These are phyloP conservation scores for Phialophora verrucosa DNA, from an alignment of 2,329 filamentous ascomycete species.

Conservation along the genomic window DNA sequence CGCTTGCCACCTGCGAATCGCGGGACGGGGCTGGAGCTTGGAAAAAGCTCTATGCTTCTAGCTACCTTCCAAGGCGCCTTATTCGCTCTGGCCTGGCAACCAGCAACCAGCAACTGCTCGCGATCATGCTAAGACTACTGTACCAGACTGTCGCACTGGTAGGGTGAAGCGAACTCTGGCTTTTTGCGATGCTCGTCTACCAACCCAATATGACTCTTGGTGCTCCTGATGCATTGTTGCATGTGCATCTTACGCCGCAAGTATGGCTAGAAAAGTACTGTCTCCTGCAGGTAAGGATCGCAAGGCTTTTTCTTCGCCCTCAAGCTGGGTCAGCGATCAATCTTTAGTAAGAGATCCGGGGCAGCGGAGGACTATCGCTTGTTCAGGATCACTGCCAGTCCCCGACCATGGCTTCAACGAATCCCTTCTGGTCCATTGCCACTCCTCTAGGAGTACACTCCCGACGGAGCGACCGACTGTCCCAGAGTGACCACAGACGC, in stretches of 20 bases:
- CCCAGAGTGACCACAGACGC: slow-evolving; percentile 14
- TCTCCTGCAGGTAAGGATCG: slow-evolving; percentile 9
- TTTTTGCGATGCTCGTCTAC: neutral
- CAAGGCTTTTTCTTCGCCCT: neutral
- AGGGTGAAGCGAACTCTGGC: neutral
- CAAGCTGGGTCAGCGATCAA: neutral
- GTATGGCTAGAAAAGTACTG: slow-evolving; percentile 10
- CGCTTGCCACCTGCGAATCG: slow-evolving; percentile 15
- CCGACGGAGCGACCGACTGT: slow-evolving; percentile 12
- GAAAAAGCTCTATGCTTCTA: slow-evolving; percentile 7
- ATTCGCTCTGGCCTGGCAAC: slow-evolving; percentile 21
- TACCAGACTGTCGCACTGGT: neutral
- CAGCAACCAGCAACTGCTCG: slow-evolving; percentile 17
- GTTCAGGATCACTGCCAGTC: neutral
- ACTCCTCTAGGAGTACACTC: slow-evolving; percentile 8
- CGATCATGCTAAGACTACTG: slow-evolving; percentile 1
- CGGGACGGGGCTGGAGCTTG: neutral
- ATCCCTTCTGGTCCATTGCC: slow-evolving; percentile 21
- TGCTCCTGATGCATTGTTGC: slow-evolving; percentile 5
- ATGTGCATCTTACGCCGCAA: slow-evolving; percentile 3
- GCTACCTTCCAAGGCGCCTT: slow-evolving; percentile 5
- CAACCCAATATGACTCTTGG: neutral
- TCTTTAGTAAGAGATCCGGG: neutral
- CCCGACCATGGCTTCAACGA: slow-evolving; percentile 17
- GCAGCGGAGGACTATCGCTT: neutral